Evolutionary conservation across 2,329 filamentous ascomycete species (phyloP), one percentile per base, ranked within the genome.

Genomic region (Ophiocordyceps polyrhachis-furcata): DNA sequence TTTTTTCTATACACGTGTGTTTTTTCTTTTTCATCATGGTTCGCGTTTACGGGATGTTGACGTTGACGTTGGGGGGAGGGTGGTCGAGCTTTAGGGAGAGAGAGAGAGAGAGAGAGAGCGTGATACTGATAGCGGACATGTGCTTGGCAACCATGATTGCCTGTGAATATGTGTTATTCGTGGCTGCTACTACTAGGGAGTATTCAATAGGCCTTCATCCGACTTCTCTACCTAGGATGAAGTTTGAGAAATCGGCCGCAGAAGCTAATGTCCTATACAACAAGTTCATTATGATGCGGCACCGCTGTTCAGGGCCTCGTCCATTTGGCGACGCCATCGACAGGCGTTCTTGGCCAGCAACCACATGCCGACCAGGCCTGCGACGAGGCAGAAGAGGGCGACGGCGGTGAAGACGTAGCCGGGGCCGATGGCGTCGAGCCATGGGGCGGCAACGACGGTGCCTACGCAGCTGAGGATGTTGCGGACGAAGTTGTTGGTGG

Each of bases 391-490:
- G 44, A 80, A 61, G 38, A 76, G 47, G 13, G 63, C 65, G 2
- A 70, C 51, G 2, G 52, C 72, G 1, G 82, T 87, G 50, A 85
- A 83, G 0, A 88, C 61, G 81, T 81, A 87, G 1, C 83, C 84
- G 49, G 80, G 74, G 2, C 83, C 81, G 48, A 88, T 80, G 2
- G 68, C 79, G 17, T 70, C 56, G 45, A 89, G 81, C 45, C 85
- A 68, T 1, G 84, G 83, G 48, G 80, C 72, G 0, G 80, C 74
- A 17, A 87, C 73, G 29, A 88, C 60, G 40, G 73, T 72, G 11
- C 81, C 83, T 1, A 84, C 69, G 49, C 81, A 87, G 43, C 74
- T 78, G 53, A 87, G 79, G 37, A 87, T 83, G 52, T 89, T 91
- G 42, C 84, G 68, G 44, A 84, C 68, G 54, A 89, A 84, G 56